A percentile compares a stretch with the other conserved stretches of the same genome.
phyloP scores from a whole-genome alignment of 129 eudicot genomes.

The Ambrosia artemisiifolia region DNA sequence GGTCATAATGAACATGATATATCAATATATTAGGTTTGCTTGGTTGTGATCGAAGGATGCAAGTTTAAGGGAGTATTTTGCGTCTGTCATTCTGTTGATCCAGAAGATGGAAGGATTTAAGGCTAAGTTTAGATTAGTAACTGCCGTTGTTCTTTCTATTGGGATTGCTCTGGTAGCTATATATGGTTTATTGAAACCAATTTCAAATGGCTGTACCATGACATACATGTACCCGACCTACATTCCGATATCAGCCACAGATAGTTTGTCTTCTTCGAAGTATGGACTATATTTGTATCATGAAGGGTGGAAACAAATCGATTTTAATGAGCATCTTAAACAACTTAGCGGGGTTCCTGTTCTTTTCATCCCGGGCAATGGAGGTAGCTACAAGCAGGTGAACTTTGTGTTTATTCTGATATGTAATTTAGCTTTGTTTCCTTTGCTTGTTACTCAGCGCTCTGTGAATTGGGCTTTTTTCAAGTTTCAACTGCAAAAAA shows the following conservation, averaged over 20 bases:
- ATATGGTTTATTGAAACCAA: slow-evolving; percentile 56
- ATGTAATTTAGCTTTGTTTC: not conserved
- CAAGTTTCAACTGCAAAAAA: slow-evolving; percentile 1
- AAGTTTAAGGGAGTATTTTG: slow-evolving; percentile 19
- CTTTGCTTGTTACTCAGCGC: slow-evolving; percentile 8
- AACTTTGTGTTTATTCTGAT: slow-evolving; percentile 1
- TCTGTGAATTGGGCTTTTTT: not conserved
- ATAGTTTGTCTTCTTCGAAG: slow-evolving; percentile 47
- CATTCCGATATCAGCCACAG: slow-evolving; percentile 63
- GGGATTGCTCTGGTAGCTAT: slow-evolving; percentile 48
- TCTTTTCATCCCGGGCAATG: slow-evolving; percentile 93
- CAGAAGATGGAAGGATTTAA: slow-evolving; percentile 42
- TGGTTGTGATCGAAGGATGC: slow-evolving; percentile 37
- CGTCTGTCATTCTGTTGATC: slow-evolving; percentile 8
- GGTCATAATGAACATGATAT: slow-evolving; percentile 14
- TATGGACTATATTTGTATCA: slow-evolving; percentile 82
- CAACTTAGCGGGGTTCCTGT: slow-evolving; percentile 82
- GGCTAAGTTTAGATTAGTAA: slow-evolving; percentile 44
- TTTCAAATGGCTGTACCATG: slow-evolving; percentile 82
- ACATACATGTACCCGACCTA: slow-evolving; percentile 98
- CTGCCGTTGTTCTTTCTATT: slow-evolving; percentile 37
- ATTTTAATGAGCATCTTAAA: slow-evolving; percentile 68
- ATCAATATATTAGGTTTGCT: slow-evolving; percentile 1
- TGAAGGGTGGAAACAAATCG: slow-evolving; percentile 93
- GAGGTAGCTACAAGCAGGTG: slow-evolving; percentile 99